Evolutionary conservation across 495 filamentous ascomycete genomes (phyloP), one percentile per base, ranked within the genome.

Genomic region (Aspergillus avenaceus): DNA sequence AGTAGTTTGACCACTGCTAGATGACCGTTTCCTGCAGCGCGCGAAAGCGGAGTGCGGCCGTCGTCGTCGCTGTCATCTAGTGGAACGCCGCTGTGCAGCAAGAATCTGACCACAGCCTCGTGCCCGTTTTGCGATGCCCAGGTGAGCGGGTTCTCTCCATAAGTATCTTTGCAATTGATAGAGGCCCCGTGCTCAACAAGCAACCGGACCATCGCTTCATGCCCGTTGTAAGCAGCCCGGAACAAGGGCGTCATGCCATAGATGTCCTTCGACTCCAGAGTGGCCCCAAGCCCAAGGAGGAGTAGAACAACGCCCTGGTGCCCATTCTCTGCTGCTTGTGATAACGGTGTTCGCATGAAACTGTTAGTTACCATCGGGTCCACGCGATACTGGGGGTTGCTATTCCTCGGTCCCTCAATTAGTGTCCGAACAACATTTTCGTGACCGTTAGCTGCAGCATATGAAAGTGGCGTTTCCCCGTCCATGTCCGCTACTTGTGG

Each of bases 21-120:
- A 41, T 72, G 52, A 8, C 68, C 71, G n/a, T 53, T 50, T 26
- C 18, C 26, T 8, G 63, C 65, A 3, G 70, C 71, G 40, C 42
- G 61, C 9, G 54, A 64, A 4, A 75, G 52, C 22, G 69, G 63
- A 36, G 70, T 67, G 29, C 41, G 41, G 3, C 53, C 55, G 32
- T 53, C 26, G 25, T 59, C n/a, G 34, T 52, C 49, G 4, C 34
- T 16, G 2, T 31, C 36, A 6, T 25, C 18, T 5, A 26, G 5
- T 29, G 23, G 13, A 7, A 29, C 42, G 11, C 48, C 25, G 0
- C 18, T 28, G n/a, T 41, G 40, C 1, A 54, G 41, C 7, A 59
- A 43, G 13, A 28, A 18, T 26, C 40, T 44, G 3, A 56, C 47
- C 12, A 55, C 28, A 5, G 8, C 25, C 11, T 21, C 29, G 36